phyloP scores from a whole-genome alignment of 2,329 filamentous ascomycete genomes.

The Malbranchea zuffiana region DNA sequence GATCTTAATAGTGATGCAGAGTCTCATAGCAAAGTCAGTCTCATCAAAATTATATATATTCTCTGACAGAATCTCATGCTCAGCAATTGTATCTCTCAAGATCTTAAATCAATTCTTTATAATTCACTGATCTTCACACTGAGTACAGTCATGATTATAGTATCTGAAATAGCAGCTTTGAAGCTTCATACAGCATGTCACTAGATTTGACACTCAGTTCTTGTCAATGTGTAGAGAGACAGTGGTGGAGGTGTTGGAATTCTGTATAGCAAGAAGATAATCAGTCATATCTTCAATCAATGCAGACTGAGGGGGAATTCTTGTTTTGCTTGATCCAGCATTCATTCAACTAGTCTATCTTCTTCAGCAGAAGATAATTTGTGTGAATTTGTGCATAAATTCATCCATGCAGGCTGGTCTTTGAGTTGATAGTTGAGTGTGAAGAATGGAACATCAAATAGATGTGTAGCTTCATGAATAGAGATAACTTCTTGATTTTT shows the following conservation, averaged over 20 bases:
- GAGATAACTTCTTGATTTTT: no score
- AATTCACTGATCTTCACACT: background rate
- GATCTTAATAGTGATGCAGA: no score
- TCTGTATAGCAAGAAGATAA: conserved; percentile 1
- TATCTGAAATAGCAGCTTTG: background rate
- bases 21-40: no score
- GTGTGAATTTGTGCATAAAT: conserved; percentile 1
- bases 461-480: no score
- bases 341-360: conserved; percentile 1
- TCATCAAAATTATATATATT: no score
- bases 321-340: conserved; percentile 1
- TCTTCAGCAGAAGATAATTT: conserved; percentile 3
- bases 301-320: background rate
- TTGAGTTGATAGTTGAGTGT: background rate
- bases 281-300: background rate
- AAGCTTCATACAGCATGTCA: background rate
- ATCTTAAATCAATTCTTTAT: conserved; percentile 4
- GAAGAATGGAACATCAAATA: no score
- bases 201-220: background rate
- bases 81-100: no score
- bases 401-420: background rate
- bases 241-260: background rate
- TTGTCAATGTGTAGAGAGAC: background rate
- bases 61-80: no score
- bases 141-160: background rate